Conservation (phyloP, 371 early-diverging fungal species). For the Choanephora cucurbitarum region DNA sequence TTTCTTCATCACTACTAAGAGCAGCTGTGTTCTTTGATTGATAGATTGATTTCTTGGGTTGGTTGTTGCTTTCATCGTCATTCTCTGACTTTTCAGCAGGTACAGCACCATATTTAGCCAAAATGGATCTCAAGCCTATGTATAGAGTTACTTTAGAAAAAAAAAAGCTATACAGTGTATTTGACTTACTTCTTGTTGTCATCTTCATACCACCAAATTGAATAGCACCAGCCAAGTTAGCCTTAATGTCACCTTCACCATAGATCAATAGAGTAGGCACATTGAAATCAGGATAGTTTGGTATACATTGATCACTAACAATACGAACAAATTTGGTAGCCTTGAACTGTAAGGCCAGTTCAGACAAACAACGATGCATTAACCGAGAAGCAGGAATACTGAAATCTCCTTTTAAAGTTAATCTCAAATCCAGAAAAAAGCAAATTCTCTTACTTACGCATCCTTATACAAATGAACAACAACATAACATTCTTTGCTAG, state of each 20-base stretch:
- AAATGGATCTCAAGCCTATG: conserved; percentile 39
- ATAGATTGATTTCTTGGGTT: conserved; percentile 40
- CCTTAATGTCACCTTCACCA: conserved; percentile 80
- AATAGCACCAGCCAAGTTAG: conserved; percentile 82
- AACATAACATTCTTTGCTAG: conserved; percentile 77
- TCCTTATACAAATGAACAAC: conserved; percentile 80
- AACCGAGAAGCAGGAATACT: conserved; percentile 81
- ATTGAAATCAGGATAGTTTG: conserved; percentile 91
- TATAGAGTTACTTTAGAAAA: too few relatives aligned
- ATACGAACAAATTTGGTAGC: conserved; percentile 93
- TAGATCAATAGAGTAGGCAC: conserved; percentile 91
- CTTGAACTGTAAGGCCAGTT: conserved; percentile 80
- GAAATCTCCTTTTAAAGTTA: too few relatives aligned
- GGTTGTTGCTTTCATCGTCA: conserved; percentile 18
- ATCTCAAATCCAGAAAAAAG: too few relatives aligned
- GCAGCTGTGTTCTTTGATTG: conserved; percentile 57
- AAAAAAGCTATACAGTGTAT: neutral
- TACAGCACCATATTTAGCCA: conserved; percentile 45
- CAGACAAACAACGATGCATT: conserved; percentile 73
- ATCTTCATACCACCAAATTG: conserved; percentile 82
- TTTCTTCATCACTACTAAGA: conserved; percentile 60
- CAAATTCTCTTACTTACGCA: conserved; percentile 58
- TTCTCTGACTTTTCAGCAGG: conserved; percentile 38
- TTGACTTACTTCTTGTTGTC: conserved; percentile 62
- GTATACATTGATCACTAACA: conserved; percentile 90